These are phyloP conservation scores for Puccinellia tenuiflora DNA, from an alignment of 176 grass and related monocot species.

Conservation along the genomic window DNA sequence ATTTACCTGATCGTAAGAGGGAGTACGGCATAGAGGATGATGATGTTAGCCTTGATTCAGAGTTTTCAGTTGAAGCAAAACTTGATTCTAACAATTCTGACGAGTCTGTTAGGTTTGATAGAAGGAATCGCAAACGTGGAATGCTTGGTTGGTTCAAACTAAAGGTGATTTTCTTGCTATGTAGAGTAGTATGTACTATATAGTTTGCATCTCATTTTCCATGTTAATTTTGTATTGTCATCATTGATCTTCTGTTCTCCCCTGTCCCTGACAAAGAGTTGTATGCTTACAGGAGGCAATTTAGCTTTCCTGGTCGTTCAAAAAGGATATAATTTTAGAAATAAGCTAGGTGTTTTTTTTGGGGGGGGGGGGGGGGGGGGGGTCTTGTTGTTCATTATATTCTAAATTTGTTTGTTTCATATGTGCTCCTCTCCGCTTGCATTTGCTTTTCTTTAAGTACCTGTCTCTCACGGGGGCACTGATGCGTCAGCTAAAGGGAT, in stretches of 20 bases:
- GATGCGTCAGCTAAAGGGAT: no score
- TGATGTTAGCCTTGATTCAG: constrained; percentile 75
- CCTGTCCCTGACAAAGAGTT: not conserved
- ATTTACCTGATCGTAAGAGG: constrained; percentile 87
- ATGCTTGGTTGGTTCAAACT: constrained; percentile 99
- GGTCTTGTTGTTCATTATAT: not conserved
- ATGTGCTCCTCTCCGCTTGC: not conserved
- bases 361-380: no score
- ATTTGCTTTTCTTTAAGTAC: not conserved
- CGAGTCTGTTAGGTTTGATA: constrained; percentile 63
- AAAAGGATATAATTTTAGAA: not conserved
- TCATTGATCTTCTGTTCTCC: not conserved
- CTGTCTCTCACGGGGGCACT: no score
- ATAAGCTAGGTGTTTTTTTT: not conserved
- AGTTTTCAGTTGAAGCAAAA: constrained; percentile 76
- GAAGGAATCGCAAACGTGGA: constrained; percentile 78
- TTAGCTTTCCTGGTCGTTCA: not conserved
- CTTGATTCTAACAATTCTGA: constrained; percentile 48
- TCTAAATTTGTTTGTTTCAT: not conserved
- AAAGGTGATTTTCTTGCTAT: constrained; percentile 47
- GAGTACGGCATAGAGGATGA: constrained; percentile 74
- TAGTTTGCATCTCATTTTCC: not conserved
- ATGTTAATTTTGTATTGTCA: not conserved
- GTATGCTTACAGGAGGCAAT: not conserved
- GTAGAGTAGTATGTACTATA: no score